A percentile compares a stretch with the other conserved stretches of the same genome.
Evolutionary conservation across 768 basidiomycete genomes (phyloP).

Genomic region (Xerocomellus amylosporus): DNA sequence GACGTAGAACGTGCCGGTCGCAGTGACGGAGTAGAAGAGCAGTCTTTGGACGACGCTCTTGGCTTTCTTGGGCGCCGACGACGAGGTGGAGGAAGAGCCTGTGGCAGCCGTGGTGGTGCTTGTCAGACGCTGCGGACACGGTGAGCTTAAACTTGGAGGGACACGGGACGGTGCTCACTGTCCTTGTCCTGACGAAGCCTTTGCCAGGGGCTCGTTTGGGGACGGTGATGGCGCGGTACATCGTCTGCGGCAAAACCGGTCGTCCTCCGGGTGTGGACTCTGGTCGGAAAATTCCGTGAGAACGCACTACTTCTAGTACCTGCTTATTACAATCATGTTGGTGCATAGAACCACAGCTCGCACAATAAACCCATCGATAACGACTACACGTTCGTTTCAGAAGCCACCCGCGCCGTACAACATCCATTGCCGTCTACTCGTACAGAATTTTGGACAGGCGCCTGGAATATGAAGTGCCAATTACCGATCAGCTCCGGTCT

Average conservation of each 20-base stretch:
- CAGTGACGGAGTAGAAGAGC: constrained; percentile 63
- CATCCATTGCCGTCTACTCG: too few relatives aligned
- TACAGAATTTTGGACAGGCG: too few relatives aligned
- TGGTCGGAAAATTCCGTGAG: constrained; percentile 12
- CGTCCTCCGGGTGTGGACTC: not conserved
- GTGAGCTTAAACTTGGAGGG: not conserved
- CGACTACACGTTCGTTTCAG: too few relatives aligned
- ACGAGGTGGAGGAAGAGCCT: constrained; percentile 13
- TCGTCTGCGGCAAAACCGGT: constrained; percentile 17
- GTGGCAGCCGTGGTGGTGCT: constrained; percentile 47
- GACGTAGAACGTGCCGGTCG: constrained; percentile 76
- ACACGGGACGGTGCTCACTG: constrained; percentile 39
- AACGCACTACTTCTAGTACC: too few relatives aligned
- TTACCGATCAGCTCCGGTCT: too few relatives aligned
- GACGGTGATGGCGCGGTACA: constrained; percentile 57
- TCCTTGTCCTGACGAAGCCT: constrained; percentile 50
- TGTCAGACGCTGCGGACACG: constrained; percentile 49
- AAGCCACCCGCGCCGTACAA: too few relatives aligned
- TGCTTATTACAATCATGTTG: too few relatives aligned
- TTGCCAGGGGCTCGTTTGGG: constrained; percentile 50
- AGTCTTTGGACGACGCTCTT: constrained; percentile 54
- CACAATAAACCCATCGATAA: too few relatives aligned
- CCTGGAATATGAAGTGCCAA: too few relatives aligned
- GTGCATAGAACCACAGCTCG: too few relatives aligned
- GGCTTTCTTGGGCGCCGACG: constrained; percentile 46